Evolutionary conservation across 2,329 filamentous ascomycete genomes (phyloP), one percentile per base, ranked within the genome.

Genomic region (Stagonosporopsis rhizophila): DNA sequence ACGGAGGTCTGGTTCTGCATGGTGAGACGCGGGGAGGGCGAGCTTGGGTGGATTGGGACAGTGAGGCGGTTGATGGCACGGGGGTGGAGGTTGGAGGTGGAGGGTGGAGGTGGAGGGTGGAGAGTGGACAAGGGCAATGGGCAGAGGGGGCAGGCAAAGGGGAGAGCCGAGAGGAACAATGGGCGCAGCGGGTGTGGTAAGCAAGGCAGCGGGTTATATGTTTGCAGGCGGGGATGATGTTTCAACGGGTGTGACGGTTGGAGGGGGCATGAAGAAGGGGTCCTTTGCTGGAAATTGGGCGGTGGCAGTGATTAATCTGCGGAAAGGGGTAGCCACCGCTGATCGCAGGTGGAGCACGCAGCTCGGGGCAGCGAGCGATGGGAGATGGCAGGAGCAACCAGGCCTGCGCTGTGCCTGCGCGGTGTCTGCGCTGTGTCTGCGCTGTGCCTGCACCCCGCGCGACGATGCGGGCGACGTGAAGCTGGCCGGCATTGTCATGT

Each of bases 191-290:
- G 52, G 39, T 6, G 39, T 32, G 45, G 35, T 49, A 56, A 52
- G 52, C 47, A 59, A 59, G 52, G 32, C 48, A 45, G 48, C 19
- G 45, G 55, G 38, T 55, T 60, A 56, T 30, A 52, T 41, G 47
- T 63, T 65, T 45, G 67, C 52, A 62, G 57, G 59, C 64, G 62
- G 67, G 44, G 51, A 59, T 46, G 51, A 59, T 46, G 71, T 68
- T 72, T 73, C 69, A 71, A 58, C 46, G 50, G 62, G 55, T 32
- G 38, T 45, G 51, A 60, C 52, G 35, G 54, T 48, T 57, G 55
- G 55, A 57, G 56, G 55, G 55, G 60, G 69, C 69, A 74, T 72
- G 67, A 70, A 66, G 64, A 58, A 63, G 61, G 48, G 23, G 52
- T 62, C 56, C 63, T 66, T 37, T 58, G 61, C 50, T 59, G 59